phyloP scores from a whole-genome alignment of 345 rosid genomes.

The Garcia nutans region DNA sequence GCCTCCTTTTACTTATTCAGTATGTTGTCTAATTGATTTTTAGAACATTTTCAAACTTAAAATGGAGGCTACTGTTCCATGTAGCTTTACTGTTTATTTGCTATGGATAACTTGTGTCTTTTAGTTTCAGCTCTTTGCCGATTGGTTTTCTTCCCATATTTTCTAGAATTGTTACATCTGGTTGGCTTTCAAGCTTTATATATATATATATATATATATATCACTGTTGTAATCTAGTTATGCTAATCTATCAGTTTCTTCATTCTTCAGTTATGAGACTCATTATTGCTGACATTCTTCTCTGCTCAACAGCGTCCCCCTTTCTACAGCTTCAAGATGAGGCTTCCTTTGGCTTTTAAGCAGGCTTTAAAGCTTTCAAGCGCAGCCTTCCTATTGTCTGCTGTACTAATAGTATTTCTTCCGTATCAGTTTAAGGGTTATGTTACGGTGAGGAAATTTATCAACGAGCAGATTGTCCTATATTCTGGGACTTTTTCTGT shows the following conservation, averaged over 20 bases:
- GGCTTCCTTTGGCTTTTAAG: slow-evolving; percentile 51
- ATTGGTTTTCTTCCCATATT: not conserved
- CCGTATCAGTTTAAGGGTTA: slow-evolving; percentile 37
- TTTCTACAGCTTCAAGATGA: slow-evolving; percentile 89
- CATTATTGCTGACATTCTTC: slow-evolving; percentile 13
- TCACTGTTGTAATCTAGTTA: not conserved
- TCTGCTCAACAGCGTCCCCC: slow-evolving; percentile 61
- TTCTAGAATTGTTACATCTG: not conserved
- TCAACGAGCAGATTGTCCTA: slow-evolving; percentile 53
- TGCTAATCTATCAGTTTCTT: not conserved
- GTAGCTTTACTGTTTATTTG: too few species aligned
- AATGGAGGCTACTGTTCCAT: too few species aligned
- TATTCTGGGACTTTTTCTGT: slow-evolving; percentile 56
- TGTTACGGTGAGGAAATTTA: slow-evolving; percentile 41
- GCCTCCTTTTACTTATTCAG: too few species aligned
- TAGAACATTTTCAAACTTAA: too few species aligned
- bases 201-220: not conserved
- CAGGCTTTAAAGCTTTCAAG: slow-evolving; percentile 62
- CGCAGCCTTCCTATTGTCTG: slow-evolving; percentile 45
- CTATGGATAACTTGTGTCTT: too few species aligned
- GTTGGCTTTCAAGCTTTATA: too few species aligned
- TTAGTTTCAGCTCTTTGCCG: not conserved
- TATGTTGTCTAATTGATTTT: too few species aligned
- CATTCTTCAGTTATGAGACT: not conserved
- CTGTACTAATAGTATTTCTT: slow-evolving; percentile 43